Evolutionary conservation across 306 rosid species (phyloP).

Genomic region (Inga leiocalycina): DNA sequence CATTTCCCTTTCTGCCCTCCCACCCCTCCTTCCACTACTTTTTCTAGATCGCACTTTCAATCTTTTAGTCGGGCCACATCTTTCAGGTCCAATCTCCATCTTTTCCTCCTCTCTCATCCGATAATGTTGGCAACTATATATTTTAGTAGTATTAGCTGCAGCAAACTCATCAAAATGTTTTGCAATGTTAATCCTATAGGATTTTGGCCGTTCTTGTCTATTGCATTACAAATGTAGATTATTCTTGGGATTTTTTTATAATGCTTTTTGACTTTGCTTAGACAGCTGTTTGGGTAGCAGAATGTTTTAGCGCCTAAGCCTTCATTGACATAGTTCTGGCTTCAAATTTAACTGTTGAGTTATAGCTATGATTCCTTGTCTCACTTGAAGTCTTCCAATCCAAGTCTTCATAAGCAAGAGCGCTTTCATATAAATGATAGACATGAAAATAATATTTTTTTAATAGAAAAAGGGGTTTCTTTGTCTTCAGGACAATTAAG

Average conservation of each 20-base stretch:
- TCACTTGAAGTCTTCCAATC: not conserved
- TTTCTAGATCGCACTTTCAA: not conserved
- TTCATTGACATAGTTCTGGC: not conserved
- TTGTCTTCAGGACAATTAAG: not conserved
- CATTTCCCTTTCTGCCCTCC: not conserved
- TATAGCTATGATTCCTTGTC: not conserved
- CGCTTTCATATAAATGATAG: not conserved
- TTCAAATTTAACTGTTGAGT: not conserved
- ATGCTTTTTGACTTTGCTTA: conserved; percentile 15
- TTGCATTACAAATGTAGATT: conserved; percentile 8
- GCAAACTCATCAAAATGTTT: not conserved
- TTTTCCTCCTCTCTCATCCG: not conserved
- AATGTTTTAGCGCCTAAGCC: not conserved
- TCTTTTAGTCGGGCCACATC: not conserved
- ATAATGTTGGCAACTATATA: not conserved
- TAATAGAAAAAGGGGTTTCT: not conserved
- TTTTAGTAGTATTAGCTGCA: not conserved
- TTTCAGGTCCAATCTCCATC: not conserved
- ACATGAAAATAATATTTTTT: not conserved
- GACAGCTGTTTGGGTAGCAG: not conserved
- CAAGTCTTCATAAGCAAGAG: conserved; percentile 4
- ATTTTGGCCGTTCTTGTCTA: conserved; percentile 9
- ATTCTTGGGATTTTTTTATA: conserved; percentile 3
- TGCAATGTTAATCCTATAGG: not conserved
- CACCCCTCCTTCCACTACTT: not conserved